A percentile compares a stretch with the other conserved stretches of the same genome.
phyloP scores from a whole-genome alignment of 1,284 basidiomycete species.

The Agroathelia rolfsii region DNA sequence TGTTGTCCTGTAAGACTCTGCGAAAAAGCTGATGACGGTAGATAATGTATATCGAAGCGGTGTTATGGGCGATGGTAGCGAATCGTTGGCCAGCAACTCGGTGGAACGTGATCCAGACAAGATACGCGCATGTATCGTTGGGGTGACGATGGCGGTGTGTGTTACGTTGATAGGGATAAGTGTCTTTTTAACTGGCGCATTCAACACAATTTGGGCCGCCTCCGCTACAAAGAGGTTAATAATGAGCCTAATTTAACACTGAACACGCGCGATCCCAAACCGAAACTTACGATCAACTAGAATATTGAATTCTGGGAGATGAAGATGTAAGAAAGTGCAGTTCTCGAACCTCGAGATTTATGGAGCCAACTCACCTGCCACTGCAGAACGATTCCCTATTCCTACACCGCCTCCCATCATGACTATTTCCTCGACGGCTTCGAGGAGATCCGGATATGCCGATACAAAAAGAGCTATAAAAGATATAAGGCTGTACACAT shows the following conservation, averaged over 20 bases:
- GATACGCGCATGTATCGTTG: conserved; percentile 38
- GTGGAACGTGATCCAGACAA: conserved; percentile 29
- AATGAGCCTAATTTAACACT: too few species aligned
- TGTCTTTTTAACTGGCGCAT: conserved; percentile 40
- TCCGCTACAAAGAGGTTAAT: conserved; percentile 39
- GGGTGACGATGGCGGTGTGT: conserved; percentile 68
- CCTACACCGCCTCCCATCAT: conserved; percentile 90
- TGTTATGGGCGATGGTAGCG: conserved; percentile 34
- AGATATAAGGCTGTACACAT: too few species aligned
- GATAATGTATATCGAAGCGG: conserved; percentile 63
- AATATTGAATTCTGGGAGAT: conserved; percentile 62
- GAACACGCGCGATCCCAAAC: background rate
- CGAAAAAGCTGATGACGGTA: conserved; percentile 65
- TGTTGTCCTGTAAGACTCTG: conserved; percentile 52
- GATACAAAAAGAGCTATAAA: conserved; percentile 66
- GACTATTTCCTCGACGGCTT: conserved; percentile 63
- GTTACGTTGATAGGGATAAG: conserved; percentile 84
- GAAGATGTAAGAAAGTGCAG: background rate
- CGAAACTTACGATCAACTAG: conserved; percentile 60
- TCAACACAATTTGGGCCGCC: conserved; percentile 71
- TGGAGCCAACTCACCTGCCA: conserved; percentile 49
- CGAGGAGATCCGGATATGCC: conserved; percentile 61
- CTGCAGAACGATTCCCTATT: conserved; percentile 67
- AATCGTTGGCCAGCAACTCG: conserved; percentile 7
- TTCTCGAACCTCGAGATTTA: too few species aligned